Evolutionary conservation across 306 rosid genomes (phyloP), one percentile per base, ranked within the genome.

Genomic region (Prunus fruticosa): DNA sequence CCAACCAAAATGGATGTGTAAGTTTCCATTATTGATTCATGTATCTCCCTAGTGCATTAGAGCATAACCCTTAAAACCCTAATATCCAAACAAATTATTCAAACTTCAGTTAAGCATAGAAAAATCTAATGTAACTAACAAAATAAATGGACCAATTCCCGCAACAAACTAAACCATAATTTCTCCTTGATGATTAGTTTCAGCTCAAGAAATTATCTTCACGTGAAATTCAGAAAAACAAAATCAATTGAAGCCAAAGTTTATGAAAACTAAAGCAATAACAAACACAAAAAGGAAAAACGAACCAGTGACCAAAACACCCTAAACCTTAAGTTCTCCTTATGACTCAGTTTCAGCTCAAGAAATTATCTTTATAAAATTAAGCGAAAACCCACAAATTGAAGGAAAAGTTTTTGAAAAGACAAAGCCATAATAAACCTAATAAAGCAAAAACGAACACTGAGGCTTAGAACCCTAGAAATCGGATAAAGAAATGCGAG

Each of bases 311-410:
- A 38, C 50, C 57, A 67, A 64, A 52, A 51, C 64, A 38, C 75
- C 80, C 58, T 67, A 68, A 77, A 69, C 75, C 62, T 69, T 47
- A 63, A 49, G 22, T 78, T 23, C 56, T 56, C 70, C 23, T 25
- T 62, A 50, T 56, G 52, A 12, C 67, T 23, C 23, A 38, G 34
- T 10, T 27, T 58, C 53, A 47, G 30, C 74, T 54, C 30, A 23
- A 67, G 10, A 73, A 73, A 34, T 15, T 15, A 8, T 20, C 43
- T 20, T 16, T 34, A 62, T 3, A 11, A 15, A 64, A 34, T 19
- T 64, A 13, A 8, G 69, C 25, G 23, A 28, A 63, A 28, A 63
- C 8, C 6, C 46, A 30, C 67, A 30, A 15, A 63, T 9, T 34
- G 3, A 16, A 32, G 47, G 19, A 32, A 0, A 5, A 32, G 8